A percentile compares a stretch with the other conserved stretches of the same genome.
These are phyloP conservation scores for Phytophthora meadii DNA, from an alignment of 352 stramenopile genomes.

Conservation along the genomic window DNA sequence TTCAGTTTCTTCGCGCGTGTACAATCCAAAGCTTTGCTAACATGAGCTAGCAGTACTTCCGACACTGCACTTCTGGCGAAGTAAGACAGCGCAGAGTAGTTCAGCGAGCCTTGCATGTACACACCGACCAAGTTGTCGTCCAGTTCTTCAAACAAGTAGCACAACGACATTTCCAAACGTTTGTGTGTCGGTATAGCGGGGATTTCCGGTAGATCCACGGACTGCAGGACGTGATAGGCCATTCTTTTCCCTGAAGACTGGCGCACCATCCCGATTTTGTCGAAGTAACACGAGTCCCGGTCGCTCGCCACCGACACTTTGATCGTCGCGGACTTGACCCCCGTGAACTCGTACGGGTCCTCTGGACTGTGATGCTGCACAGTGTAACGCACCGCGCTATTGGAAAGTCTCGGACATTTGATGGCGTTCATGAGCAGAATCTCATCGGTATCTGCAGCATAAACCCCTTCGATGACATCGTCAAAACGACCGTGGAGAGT, in stretches of 20 bases:
- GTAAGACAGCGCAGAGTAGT: slow-evolving; percentile 1
- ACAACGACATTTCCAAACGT: slow-evolving; percentile 16
- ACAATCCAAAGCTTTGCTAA: slow-evolving; percentile 4
- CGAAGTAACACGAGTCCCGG: slow-evolving; percentile 42
- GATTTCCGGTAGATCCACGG: slow-evolving; percentile 10
- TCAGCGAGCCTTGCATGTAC: slow-evolving; percentile 24
- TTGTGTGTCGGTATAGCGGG: slow-evolving; percentile 11
- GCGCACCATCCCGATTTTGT: slow-evolving; percentile 36
- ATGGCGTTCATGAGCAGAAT: slow-evolving; percentile 40
- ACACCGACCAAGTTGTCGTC: slow-evolving; percentile 25
- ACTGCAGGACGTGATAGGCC: slow-evolving; percentile 42
- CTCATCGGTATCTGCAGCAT: slow-evolving; percentile 34
- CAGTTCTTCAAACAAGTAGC: slow-evolving; percentile 39
- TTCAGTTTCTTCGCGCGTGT: slow-evolving; percentile 1
- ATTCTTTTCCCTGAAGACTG: slow-evolving; percentile 32
- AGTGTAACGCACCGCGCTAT: slow-evolving; percentile 33
- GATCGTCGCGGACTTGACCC: slow-evolving; percentile 40
- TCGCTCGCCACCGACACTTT: slow-evolving; percentile 29
- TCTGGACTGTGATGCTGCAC: slow-evolving; percentile 13
- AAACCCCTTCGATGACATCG: slow-evolving; percentile 43
- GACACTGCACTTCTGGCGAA: slow-evolving; percentile 1
- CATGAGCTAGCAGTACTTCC: neutral
- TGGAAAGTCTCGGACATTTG: slow-evolving; percentile 30
- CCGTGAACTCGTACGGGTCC: slow-evolving; percentile 34
- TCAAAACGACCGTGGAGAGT: slow-evolving; percentile 41